Conservation (phyloP, 2,329 filamentous ascomycete species). For the Fusarium nurragi region DNA sequence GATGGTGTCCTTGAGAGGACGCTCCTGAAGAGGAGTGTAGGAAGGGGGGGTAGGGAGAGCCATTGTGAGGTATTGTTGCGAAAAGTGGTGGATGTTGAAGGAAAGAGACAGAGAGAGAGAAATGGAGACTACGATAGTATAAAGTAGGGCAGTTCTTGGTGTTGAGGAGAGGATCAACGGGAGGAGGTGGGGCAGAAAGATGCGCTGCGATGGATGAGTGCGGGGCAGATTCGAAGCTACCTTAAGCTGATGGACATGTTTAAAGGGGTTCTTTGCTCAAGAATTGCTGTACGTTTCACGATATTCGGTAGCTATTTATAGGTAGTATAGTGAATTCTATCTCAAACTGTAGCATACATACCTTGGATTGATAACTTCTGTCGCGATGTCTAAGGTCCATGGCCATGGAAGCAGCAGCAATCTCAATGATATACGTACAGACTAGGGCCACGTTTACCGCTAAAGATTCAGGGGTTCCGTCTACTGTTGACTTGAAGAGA, state of each 20-base stretch:
- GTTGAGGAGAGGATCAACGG: constrained; percentile 31
- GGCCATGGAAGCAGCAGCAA: neutral
- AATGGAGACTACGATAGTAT: constrained; percentile 13
- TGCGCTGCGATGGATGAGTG: constrained; percentile 4
- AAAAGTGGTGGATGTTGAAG: neutral
- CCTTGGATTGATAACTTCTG: neutral
- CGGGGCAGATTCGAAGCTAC: constrained; percentile 20
- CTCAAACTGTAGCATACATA: neutral
- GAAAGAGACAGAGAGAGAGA: constrained; percentile 1
- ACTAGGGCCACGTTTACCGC: constrained; percentile 18
- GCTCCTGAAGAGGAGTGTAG: constrained; percentile 81
- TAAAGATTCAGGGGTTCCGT: constrained; percentile 3
- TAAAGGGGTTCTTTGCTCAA: neutral
- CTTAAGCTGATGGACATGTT: neutral
- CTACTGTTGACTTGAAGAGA: neutral
- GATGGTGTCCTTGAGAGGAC: constrained; percentile 92
- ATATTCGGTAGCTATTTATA: neutral
- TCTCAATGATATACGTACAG: neutral
- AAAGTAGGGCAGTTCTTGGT: constrained; percentile 20
- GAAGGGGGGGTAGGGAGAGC: constrained; percentile 48
- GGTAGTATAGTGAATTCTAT: neutral
- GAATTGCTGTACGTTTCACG: neutral
- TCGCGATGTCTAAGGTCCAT: neutral
- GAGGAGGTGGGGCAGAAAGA: constrained; percentile 21
- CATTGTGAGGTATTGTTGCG: constrained; percentile 49